Conservation (phyloP, 805 yeast species). For the Candida andamanensis region DNA sequence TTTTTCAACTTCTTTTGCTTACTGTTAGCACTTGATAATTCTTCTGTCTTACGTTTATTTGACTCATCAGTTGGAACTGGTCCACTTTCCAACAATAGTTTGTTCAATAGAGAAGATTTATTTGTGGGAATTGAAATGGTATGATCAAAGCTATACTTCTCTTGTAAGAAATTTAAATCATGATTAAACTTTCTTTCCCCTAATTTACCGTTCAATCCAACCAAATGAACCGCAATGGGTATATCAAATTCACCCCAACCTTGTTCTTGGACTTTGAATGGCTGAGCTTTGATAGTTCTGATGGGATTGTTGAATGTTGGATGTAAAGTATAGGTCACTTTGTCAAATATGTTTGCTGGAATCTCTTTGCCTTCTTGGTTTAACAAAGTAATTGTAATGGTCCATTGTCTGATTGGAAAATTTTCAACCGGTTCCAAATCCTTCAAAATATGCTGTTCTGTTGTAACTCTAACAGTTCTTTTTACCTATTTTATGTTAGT, state of each 20-base stretch:
- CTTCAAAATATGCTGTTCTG: slow-evolving; percentile 75
- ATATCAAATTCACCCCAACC: slow-evolving; percentile 99
- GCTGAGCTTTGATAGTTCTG: slow-evolving; percentile 73
- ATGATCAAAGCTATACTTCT: slow-evolving; percentile 74
- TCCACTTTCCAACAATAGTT: slow-evolving; percentile 75
- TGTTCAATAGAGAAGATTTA: slow-evolving; percentile 63
- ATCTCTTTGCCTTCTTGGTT: slow-evolving; percentile 77
- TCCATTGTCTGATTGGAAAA: slow-evolving; percentile 94
- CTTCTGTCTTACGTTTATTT: slow-evolving; percentile 24
- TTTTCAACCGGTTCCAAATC: slow-evolving; percentile 84
- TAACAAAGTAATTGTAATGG: slow-evolving; percentile 67
- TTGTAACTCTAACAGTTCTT: slow-evolving; percentile 83
- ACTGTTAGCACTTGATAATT: slow-evolving; percentile 12
- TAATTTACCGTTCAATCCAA: slow-evolving; percentile 61
- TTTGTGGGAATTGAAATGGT: slow-evolving; percentile 68
- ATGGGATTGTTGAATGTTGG: slow-evolving; percentile 92
- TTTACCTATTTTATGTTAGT: slow-evolving; percentile 46
- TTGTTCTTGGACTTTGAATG: slow-evolving; percentile 83
- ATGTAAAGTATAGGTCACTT: slow-evolving; percentile 88
- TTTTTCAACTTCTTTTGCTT: slow-evolving; percentile 52
- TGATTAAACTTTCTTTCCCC: slow-evolving; percentile 87
- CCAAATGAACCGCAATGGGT: slow-evolving; percentile 67
- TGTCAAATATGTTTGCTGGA: slow-evolving; percentile 85
- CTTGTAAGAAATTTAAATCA: slow-evolving; percentile 81
- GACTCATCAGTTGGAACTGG: slow-evolving; percentile 51